Evolutionary conservation across 768 basidiomycete genomes (phyloP).

Genomic region (Pseudohyphozyma bogoriensis): DNA sequence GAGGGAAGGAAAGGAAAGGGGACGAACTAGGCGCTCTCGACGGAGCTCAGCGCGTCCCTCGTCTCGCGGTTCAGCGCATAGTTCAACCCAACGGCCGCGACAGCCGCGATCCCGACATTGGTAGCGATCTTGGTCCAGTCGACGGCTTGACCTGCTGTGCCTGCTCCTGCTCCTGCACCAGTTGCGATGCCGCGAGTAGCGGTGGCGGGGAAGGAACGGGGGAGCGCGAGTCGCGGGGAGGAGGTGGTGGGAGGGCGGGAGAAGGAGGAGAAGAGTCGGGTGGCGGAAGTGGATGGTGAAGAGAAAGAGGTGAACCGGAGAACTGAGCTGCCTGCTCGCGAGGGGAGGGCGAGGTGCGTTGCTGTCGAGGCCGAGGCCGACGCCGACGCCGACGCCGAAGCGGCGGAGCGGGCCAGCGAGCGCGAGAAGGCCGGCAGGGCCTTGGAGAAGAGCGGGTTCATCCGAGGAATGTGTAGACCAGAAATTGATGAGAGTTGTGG

Average conservation of each 20-base stretch:
- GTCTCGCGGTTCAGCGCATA: constrained; percentile 29
- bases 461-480: neutral
- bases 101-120: constrained; percentile 12
- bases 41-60: constrained; percentile 12
- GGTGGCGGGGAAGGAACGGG: neutral
- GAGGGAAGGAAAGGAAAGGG: neutral
- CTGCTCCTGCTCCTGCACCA: neutral
- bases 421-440: too few relatives aligned
- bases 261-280: neutral
- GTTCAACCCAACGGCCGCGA: constrained; percentile 24
- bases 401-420: too few relatives aligned
- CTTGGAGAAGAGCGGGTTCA: too few relatives aligned
- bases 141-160: neutral
- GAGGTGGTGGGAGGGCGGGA: neutral
- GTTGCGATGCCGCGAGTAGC: neutral
- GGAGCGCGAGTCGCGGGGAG: neutral
- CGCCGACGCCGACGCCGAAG: too few relatives aligned
- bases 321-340: neutral
- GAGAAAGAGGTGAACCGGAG: neutral
- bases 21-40: constrained; percentile 20
- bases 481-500: neutral
- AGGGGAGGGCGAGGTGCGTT: neutral
- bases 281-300: neutral
- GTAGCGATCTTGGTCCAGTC: constrained; percentile 12
- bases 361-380: neutral